These are phyloP conservation scores for Russula earlei DNA, from an alignment of 768 basidiomycete species.

Conservation along the genomic window DNA sequence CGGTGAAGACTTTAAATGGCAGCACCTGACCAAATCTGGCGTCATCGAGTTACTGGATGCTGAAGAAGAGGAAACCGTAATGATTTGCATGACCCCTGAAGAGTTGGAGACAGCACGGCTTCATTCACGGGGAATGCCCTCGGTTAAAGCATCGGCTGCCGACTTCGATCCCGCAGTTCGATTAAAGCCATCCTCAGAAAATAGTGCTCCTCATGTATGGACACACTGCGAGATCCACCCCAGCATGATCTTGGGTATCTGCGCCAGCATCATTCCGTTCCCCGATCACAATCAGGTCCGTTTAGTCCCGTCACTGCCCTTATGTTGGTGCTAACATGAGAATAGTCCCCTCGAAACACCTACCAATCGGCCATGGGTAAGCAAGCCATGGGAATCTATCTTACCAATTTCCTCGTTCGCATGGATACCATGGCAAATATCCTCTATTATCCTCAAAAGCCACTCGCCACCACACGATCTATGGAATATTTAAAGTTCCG, in stretches of 20 bases:
- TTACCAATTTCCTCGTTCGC: slow-evolving; percentile 96
- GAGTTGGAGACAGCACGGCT: slow-evolving; percentile 81
- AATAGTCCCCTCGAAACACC: slow-evolving; percentile 97
- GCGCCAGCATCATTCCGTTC: slow-evolving; percentile 98
- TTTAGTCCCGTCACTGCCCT: slow-evolving; percentile 6
- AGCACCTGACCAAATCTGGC: slow-evolving; percentile 74
- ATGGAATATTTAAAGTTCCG: slow-evolving; percentile 99
- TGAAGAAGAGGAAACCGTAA: slow-evolving; percentile 98
- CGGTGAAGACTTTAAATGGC: slow-evolving; percentile 62
- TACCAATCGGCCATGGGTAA: slow-evolving; percentile 99
- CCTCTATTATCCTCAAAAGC: slow-evolving; percentile 98
- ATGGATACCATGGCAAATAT: slow-evolving; percentile 99
- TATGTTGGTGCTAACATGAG: slow-evolving; percentile 4
- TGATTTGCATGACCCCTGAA: slow-evolving; percentile 98
- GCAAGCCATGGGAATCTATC: slow-evolving; percentile 98
- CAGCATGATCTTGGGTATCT: slow-evolving; percentile 97
- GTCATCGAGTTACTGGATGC: slow-evolving; percentile 93
- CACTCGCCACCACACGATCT: slow-evolving; percentile 94
- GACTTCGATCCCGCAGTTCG: slow-evolving; percentile 84
- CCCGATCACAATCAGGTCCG: slow-evolving; percentile 97
- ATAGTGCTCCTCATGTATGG: slow-evolving; percentile 76
- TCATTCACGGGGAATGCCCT: slow-evolving; percentile 38
- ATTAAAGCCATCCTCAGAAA: slow-evolving; percentile 57
- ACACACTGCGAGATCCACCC: slow-evolving; percentile 99
- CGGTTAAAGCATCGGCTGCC: slow-evolving; percentile 34